Conservation (phyloP, 129 eudicot species). For the Saposhnikovia divaricata region DNA sequence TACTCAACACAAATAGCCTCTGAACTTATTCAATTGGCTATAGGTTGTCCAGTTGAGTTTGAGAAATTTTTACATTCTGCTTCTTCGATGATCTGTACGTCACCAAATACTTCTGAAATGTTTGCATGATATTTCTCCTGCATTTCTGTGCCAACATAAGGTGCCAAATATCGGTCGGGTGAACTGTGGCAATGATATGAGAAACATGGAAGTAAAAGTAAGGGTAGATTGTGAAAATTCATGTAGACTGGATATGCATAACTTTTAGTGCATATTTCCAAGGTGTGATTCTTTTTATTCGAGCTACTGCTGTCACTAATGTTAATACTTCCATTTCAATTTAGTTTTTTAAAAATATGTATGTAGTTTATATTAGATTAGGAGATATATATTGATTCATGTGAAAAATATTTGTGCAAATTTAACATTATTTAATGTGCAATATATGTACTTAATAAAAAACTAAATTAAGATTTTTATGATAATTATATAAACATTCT, state of each 20-base stretch:
- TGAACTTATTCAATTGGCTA: constrained; percentile 18
- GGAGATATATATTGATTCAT: too few species aligned
- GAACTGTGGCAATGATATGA: constrained; percentile 35
- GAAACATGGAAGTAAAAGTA: constrained; percentile 30
- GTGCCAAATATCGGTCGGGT: constrained; percentile 15
- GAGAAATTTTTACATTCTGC: constrained; percentile 22
- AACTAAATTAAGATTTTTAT: too few species aligned
- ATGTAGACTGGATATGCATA: constrained; percentile 2
- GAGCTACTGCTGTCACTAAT: too few species aligned
- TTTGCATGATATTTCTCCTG: neutral
- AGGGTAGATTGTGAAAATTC: constrained; percentile 7
- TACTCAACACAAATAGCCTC: constrained; percentile 23
- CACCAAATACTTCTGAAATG: neutral
- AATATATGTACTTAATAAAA: too few species aligned
- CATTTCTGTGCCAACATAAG: constrained; percentile 13
- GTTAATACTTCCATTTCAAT: too few species aligned
- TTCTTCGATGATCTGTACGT: constrained; percentile 24
- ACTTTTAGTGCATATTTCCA: constrained; percentile 24
- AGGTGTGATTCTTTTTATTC: too few species aligned
- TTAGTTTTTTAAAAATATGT: too few species aligned
- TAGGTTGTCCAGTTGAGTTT: constrained; percentile 27
- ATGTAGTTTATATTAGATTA: too few species aligned
- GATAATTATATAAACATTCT: too few species aligned
- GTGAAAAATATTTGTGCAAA: too few species aligned
- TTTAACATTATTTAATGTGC: too few species aligned